Evolutionary conservation across 768 basidiomycete species (phyloP), one percentile per base, ranked within the genome.

Genomic region (Boletus huronensis): DNA sequence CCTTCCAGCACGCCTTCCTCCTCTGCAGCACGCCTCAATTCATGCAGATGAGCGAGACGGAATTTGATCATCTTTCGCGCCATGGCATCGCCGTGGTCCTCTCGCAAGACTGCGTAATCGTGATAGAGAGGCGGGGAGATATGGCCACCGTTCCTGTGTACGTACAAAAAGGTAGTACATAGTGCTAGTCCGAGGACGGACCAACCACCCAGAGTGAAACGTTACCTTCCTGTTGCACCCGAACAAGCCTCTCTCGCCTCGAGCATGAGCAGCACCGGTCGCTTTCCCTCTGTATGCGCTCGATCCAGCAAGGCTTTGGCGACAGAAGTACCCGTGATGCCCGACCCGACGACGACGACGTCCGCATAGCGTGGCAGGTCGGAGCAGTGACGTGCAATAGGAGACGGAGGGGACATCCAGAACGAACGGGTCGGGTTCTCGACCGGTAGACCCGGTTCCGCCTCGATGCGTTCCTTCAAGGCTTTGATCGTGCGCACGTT

Each of bases 161-260:
- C n/a, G n/a, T n/a, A n/a, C n/a, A n/a, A n/a, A n/a, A n/a, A n/a
- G n/a, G n/a, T n/a, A n/a, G n/a, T n/a, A n/a, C n/a, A n/a, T n/a
- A n/a, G 9, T 29, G 26, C 6, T 45, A 1, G 9, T 26, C 16
- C n/a, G n/a, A n/a, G 25, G 9, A 28, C 7, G 21, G n/a, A 25
- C 23, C 23, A 25, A 2, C 23, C 2, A 25, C 4, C 23, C 23
- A 25, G 2, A 25, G 23, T 25, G 23, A 25, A 25, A 25, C 23
- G 23, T 25, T 53, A 83, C 85, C 87, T 76, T 35, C 81, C 88
- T 0, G 87, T 88, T 7, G 88, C 88, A 1, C 88, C 88, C 0
- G 85, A 87, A 61, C 88, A 90, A 0, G 77, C 76, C 11, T 88
- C 87, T 50, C 93, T 72, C 4, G 92, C 93, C 60, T 96, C 93